Evolutionary conservation across 2,329 filamentous ascomycete species (phyloP).

Genomic region (Pyricularia sp.): DNA sequence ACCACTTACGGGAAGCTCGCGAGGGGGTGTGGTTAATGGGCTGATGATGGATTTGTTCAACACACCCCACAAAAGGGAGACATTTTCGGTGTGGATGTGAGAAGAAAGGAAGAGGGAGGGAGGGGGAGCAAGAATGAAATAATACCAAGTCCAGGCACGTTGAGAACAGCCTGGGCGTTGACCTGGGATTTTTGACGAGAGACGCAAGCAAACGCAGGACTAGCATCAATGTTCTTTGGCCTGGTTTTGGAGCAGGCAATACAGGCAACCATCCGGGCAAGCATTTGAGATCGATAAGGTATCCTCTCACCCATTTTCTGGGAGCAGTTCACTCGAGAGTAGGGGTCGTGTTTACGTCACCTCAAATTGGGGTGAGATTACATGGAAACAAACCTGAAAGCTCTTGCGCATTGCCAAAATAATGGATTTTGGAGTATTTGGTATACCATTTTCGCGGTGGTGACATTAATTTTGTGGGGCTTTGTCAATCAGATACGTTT

Average conservation of each 20-base stretch:
- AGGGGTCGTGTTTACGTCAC: background rate
- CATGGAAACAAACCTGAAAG: background rate
- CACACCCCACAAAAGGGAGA: background rate
- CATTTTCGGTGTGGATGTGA: background rate
- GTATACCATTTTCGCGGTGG: background rate
- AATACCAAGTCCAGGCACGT: background rate
- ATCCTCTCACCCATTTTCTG: background rate
- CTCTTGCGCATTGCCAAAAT: background rate
- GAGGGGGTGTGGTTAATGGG: background rate
- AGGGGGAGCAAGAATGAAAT: background rate
- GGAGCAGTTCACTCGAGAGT: background rate
- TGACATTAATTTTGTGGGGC: background rate
- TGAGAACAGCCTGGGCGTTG: no score
- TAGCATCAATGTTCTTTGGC: background rate
- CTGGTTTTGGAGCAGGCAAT: background rate
- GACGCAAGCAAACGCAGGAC: no score
- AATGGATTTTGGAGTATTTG: background rate
- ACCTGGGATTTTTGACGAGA: no score
- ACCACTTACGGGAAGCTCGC: background rate
- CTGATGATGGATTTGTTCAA: background rate
- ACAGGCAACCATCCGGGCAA: background rate
- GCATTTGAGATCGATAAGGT: background rate
- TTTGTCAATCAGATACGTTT: background rate
- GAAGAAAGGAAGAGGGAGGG: background rate
- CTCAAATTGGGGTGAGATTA: background rate